phyloP scores from a whole-genome alignment of 2,329 filamentous ascomycete species.

The Aspergillus novofumigatus region DNA sequence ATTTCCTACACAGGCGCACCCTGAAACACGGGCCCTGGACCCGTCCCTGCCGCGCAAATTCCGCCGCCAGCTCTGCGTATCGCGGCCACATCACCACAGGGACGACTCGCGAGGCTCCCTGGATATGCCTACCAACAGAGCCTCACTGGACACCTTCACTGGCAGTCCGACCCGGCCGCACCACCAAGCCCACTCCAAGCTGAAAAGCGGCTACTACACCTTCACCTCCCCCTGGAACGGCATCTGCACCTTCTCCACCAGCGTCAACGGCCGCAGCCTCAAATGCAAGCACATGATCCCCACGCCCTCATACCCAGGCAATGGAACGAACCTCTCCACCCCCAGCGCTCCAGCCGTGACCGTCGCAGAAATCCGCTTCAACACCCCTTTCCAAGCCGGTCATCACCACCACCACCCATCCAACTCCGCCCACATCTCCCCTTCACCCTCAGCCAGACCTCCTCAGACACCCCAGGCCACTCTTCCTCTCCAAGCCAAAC shows the following conservation, averaged over 20 bases:
- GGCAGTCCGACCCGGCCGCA: conserved; percentile 13
- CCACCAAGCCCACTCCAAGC: conserved; percentile 18
- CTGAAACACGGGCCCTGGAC: conserved; percentile 9
- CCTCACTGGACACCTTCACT: conserved; percentile 13
- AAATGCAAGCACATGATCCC: conserved; percentile 69
- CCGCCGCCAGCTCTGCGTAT: conserved; percentile 31
- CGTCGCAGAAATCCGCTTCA: conserved; percentile 86
- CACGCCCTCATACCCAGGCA: conserved; percentile 22
- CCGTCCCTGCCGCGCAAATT: conserved; percentile 25
- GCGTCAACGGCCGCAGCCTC: conserved; percentile 68
- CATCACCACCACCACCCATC: conserved; percentile 24
- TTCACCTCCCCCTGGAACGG: conserved; percentile 87
- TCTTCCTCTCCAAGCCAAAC: not conserved
- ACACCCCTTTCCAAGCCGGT: conserved; percentile 60
- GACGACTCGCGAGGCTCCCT: conserved; percentile 18
- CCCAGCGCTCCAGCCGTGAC: conserved; percentile 40
- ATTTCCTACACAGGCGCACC: not conserved
- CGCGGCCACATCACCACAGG: conserved; percentile 17
- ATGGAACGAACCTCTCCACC: conserved; percentile 1
- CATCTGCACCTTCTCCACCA: conserved; percentile 78
- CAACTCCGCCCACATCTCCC: conserved; percentile 19
- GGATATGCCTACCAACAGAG: conserved; percentile 14
- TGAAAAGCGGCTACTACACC: conserved; percentile 55
- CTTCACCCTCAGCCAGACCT: conserved; percentile 18
- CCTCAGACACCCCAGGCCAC: conserved; percentile 4